Evolutionary conservation across 495 filamentous ascomycete species (phyloP).

Genomic region (Talaromyces nanjingensis): DNA sequence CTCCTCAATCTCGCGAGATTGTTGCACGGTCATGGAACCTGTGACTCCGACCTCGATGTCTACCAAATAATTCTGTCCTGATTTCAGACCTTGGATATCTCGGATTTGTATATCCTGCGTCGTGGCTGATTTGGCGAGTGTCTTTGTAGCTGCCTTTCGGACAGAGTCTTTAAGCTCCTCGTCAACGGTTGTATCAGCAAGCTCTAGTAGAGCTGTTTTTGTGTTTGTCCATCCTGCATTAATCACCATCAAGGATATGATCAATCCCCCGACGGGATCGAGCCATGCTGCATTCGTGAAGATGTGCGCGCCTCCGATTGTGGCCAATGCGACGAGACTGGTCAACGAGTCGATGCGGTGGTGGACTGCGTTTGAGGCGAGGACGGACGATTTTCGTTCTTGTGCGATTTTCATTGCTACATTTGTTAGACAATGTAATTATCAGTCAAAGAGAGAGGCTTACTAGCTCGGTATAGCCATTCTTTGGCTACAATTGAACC

Average conservation of each 20-base stretch:
- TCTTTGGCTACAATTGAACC: constrained; percentile 90
- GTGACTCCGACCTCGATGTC: constrained; percentile 81
- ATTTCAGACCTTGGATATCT: constrained; percentile 81
- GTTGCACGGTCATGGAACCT: constrained; percentile 59
- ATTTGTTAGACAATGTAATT: constrained; percentile 12
- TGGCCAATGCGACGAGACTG: constrained; percentile 80
- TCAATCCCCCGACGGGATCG: constrained; percentile 86
- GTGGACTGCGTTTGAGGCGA: constrained; percentile 95
- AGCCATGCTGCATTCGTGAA: constrained; percentile 80
- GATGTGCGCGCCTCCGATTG: constrained; percentile 83
- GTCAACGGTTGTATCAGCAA: constrained; percentile 85
- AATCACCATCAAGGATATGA: constrained; percentile 89
- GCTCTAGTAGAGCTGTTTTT: constrained; percentile 68
- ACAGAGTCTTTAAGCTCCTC: constrained; percentile 68
- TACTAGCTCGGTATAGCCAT: constrained; percentile 94
- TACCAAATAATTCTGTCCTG: constrained; percentile 89
- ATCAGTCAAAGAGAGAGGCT: constrained; percentile 25
- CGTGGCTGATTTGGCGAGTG: constrained; percentile 38
- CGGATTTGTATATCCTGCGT: constrained; percentile 47
- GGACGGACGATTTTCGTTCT: constrained; percentile 87
- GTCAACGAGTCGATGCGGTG: constrained; percentile 95
- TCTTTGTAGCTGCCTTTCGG: constrained; percentile 53
- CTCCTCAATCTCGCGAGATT: constrained; percentile 63
- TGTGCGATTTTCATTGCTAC: constrained; percentile 93
- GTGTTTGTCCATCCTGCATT: constrained; percentile 87